Evolutionary conservation across 495 filamentous ascomycete species (phyloP), one percentile per base, ranked within the genome.

Genomic region (Melanomma pulvis-pyrius): DNA sequence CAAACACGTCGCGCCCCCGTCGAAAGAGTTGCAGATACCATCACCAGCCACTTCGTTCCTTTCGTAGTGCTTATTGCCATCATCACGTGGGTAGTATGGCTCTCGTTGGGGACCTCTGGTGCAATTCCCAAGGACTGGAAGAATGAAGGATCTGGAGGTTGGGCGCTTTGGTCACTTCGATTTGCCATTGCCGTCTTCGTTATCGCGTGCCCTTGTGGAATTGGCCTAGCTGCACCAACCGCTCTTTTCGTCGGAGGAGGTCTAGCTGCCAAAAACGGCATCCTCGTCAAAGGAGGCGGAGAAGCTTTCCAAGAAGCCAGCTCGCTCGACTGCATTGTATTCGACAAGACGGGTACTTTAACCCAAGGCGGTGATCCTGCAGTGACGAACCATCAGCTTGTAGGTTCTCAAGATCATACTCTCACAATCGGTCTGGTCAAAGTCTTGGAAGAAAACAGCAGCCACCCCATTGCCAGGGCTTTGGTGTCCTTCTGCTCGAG

Each of bases 161-260:
- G 92, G 91, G 82, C 89, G 0, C 88, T 90, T 19, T 98, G 92
- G 85, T 89, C 90, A 21, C 79, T 98, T 39, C 87, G 93, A 57
- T 98, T 98, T 73, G 90, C 93, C 0, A 97, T 97, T 65, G 86
- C 94, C 3, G 93, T 97, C 2, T 97, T 97, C 76, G 91, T 98
- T 32, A 88, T 97, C 36, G 93, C 93, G 6, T 98, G 93, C 74
- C 93, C 93, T 13, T 98, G 93, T 69, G 94, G 93, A 21, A 85
- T 98, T 50, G 93, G 88, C 1, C 87, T 98, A 26, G 93, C 93
- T 60, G 92, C 94, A 1, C 93, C 93, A 17, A 97, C 94, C 0
- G 93, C 93, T 1, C 83, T 98, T 29, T 96, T 96, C 72, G 94
- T 97, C 32, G 94, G 93, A 6, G 86, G 90, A 54, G 93, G 92